Base-by-base conservation (phyloP, 805 yeast species). In the Sungouiella blattae region DNA sequence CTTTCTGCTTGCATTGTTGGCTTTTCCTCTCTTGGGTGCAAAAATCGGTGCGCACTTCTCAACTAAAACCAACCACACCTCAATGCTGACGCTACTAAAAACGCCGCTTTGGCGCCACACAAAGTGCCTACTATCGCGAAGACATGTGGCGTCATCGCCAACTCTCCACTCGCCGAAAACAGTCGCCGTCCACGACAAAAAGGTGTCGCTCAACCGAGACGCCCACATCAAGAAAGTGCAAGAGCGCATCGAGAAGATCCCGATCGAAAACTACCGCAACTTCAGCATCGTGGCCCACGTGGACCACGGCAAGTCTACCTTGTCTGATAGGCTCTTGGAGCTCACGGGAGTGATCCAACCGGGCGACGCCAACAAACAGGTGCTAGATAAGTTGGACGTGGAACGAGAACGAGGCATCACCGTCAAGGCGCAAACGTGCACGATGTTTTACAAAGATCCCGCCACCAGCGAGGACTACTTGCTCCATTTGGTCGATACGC, bases 321-420 rank as follows among this genome's bases (percentile, higher is more conserved):
- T 91, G 14, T 83, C 95, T 44, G 98, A 91, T 55, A 67, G 98
- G 32, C 64, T 91, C 20, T 64, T 91, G 18, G 97, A 93, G 52
- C 58, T 87, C 29, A 93, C 98, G 0, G 91, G 93, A 0, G 97
- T 91, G 1, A 85, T 91, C 18, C 75, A 83, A 37, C 77, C 86
- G 0, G 87, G 88, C 2, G 52, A 47, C 20, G 52, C 60, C 15
- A 86, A 84, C 53, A 80, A 79, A 46, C 97, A 91, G 58, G 91
- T 93, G 23, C 67, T 91, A 44, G 98, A 91, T 56, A 84, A 83
- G 53, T 64, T 91, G 40, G 97, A 93, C 52, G 98, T 91, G 13
- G 98, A 91, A 57, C 69, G 95, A 55, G 98, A 91, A 61, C 68
- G 98, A 50, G 98, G 98, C 2, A 91, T 91, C 50, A 91, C 98